Conservation (phyloP, 495 filamentous ascomycete species). For the Talaromyces stipitatus region DNA sequence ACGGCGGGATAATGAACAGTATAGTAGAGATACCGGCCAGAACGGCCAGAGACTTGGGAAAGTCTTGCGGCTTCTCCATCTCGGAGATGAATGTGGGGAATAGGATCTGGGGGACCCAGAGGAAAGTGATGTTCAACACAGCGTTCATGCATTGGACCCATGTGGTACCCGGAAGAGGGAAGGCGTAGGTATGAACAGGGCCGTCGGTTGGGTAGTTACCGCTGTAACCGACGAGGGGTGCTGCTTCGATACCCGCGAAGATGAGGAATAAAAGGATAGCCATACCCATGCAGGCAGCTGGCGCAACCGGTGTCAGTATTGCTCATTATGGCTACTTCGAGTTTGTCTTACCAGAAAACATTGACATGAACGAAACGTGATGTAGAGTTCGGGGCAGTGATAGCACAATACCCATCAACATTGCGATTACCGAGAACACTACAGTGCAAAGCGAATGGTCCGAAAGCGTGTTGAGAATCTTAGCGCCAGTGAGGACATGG, state of each 20-base stretch:
- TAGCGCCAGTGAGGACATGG: conserved; percentile 69
- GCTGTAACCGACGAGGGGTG: conserved; percentile 56
- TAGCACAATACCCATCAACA: conserved; percentile 62
- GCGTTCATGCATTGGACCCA: conserved; percentile 74
- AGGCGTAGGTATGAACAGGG: conserved; percentile 43
- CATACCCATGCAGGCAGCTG: conserved; percentile 73
- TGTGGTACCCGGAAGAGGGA: conserved; percentile 60
- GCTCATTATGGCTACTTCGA: neutral
- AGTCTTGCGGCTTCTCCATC: conserved; percentile 79
- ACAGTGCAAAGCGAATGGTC: conserved; percentile 60
- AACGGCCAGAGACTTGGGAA: conserved; percentile 81
- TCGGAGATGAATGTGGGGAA: conserved; percentile 87
- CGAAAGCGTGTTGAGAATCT: conserved; percentile 81
- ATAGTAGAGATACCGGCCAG: conserved; percentile 79
- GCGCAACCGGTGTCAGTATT: neutral
- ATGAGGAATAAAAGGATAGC: conserved; percentile 73
- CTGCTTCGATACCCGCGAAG: conserved; percentile 61
- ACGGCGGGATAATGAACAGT: conserved; percentile 68
- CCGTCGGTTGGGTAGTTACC: conserved; percentile 45
- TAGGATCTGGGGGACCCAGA: conserved; percentile 88
- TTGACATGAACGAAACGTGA: conserved; percentile 65
- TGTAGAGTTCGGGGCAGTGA: conserved; percentile 77
- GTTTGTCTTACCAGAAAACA: conserved; percentile 36
- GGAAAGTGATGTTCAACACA: conserved; percentile 86
- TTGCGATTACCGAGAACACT: conserved; percentile 60